Evolutionary conservation across 1,284 basidiomycete genomes (phyloP), one percentile per base, ranked within the genome.

Genomic region (Malassezia equina): DNA sequence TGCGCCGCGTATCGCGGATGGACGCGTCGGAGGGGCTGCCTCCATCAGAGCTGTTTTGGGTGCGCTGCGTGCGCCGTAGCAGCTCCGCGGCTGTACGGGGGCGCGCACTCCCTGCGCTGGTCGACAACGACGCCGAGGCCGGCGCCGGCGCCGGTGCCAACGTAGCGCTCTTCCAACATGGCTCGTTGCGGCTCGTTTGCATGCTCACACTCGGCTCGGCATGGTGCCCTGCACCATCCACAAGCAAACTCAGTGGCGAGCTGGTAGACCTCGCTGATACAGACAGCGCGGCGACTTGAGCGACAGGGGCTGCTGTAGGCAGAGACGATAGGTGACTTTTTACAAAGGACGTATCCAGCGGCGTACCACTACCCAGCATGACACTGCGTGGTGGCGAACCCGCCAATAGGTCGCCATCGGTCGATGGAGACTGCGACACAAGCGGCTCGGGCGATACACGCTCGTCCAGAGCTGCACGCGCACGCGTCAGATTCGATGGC

Each of bases 401-500:
- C 8, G 36, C 32, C 17, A 25, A 25, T 11, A 48, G 21, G 24
- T 33, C 33, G 23, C n/a, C 24, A 8, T 28, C 47, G 8, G 8
- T 40, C 21, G 23, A 28, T 13, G 46, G 44, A 12, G 23, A n/a
- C 12, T 13, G 19, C 19, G 21, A 17, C 40, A 42, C 40, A 8
- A n/a, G 33, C 13, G 34, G 8, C 34, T 28, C 24, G 3, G 34
- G 24, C 36, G 29, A n/a, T 12, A 8, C 17, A 12, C 13, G 29
- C 6, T 39, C 21, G 24, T 25, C 9, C 4, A 47, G 23, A 4
- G 34, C 47, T 2, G 34, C 27, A 7, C 52, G 46, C 19, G 52
- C 46, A 28, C 52, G 52, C 17, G 52, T 24, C 21, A 54, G 42
- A 25, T 54, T 54, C 13, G 51, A 53, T 21, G 46, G 46, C 32